phyloP scores from a whole-genome alignment of 1,139 yeast genomes.

The Sugiyamaella japonica region DNA sequence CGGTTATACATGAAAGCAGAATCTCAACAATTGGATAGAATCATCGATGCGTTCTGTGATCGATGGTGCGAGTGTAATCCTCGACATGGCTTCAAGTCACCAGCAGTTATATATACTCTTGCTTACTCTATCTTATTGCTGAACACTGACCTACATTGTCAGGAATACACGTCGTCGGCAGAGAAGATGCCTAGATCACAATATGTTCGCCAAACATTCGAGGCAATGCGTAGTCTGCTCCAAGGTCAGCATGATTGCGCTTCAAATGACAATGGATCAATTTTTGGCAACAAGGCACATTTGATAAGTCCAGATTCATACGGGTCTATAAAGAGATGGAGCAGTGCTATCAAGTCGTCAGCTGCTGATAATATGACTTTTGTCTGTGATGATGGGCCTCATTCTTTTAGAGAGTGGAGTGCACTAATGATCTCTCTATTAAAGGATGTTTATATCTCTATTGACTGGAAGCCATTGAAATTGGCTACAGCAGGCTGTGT shows the following conservation, averaged over 20 bases:
- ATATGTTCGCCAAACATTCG: conserved; percentile 34
- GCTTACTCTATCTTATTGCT: conserved; percentile 71
- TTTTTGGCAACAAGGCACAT: background rate
- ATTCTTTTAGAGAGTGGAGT: conserved; percentile 35
- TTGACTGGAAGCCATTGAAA: conserved; percentile 34
- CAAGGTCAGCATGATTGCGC: conserved; percentile 10
- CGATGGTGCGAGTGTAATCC: conserved; percentile 62
- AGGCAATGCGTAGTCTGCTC: conserved; percentile 26
- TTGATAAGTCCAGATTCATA: conserved; percentile 23
- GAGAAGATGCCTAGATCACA: conserved; percentile 42
- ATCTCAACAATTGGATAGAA: conserved; percentile 76
- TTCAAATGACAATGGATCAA: conserved; percentile 7
- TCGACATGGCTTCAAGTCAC: conserved; percentile 50
- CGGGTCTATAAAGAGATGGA: conserved; percentile 27
- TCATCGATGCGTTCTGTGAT: conserved; percentile 66
- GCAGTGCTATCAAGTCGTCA: conserved; percentile 21
- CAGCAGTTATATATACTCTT: conserved; percentile 68
- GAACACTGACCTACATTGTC: conserved; percentile 48
- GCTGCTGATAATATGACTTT: conserved; percentile 26
- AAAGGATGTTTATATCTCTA: conserved; percentile 35
- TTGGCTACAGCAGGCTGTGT: conserved; percentile 26
- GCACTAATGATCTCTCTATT: conserved; percentile 28
- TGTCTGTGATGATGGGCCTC: conserved; percentile 25
- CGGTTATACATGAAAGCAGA: conserved; percentile 76
- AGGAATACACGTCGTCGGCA: conserved; percentile 33